Conservation (phyloP, 179 eudicot species). For the Pouteria campechiana region DNA sequence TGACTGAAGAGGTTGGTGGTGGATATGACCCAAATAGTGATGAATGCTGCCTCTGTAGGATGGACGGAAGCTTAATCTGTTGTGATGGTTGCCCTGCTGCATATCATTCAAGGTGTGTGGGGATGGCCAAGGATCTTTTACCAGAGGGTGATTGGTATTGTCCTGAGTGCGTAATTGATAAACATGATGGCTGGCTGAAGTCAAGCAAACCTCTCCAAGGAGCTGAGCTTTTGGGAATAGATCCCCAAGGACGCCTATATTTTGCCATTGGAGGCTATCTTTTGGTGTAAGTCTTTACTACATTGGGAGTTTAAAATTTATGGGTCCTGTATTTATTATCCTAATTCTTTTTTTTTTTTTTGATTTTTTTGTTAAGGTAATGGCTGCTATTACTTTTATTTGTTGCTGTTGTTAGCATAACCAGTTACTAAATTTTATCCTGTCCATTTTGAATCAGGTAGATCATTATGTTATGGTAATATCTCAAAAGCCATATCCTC, state of each 20-base stretch:
- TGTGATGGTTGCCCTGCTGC: conserved; percentile 99
- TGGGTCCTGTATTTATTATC: too few species aligned
- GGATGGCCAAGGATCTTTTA: conserved; percentile 58
- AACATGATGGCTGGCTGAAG: conserved; percentile 31
- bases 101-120: conserved; percentile 83
- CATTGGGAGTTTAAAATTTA: too few species aligned
- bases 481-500: too few species aligned
- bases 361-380: too few species aligned
- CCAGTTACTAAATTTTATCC: too few species aligned
- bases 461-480: too few species aligned
- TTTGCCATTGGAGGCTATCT: conserved; percentile 76
- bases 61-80: conserved; percentile 95
- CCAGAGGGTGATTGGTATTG: conserved; percentile 99
- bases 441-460: too few species aligned
- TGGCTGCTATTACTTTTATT: too few species aligned
- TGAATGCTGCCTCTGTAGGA: conserved; percentile 94
- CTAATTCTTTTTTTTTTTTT: too few species aligned
- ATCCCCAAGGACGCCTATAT: conserved; percentile 67
- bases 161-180: conserved; percentile 72
- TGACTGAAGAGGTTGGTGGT: conserved; percentile 39
- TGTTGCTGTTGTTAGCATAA: too few species aligned
- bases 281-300: conserved; percentile 73
- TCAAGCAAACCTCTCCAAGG: conserved; percentile 62
- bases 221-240: conserved; percentile 76
- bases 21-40: conserved; percentile 83